Base-by-base conservation (phyloP, 176 grass and related monocot species). In the Lolium multiflorum region DNA sequence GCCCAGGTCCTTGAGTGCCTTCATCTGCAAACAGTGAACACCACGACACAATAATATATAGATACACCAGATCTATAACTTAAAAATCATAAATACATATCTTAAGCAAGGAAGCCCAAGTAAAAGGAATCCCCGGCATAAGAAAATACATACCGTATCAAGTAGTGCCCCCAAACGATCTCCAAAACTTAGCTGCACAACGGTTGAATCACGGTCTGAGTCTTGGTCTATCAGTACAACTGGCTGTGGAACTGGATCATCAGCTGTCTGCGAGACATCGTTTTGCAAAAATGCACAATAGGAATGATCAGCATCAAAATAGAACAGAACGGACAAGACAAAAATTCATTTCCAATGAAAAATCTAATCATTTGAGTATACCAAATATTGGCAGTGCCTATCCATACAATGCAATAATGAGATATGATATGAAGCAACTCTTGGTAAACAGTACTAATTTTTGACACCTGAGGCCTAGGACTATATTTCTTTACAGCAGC, bases 111-210 rank as follows among this genome's bases (percentile, higher is more conserved):
- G 46, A 24, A 87, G 22, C 62, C 37, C 60, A 82, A 78, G 67
- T 3, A 55, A n/a, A 73, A 85, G n/a, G 74, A 37, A 75, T 56
- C 2, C 18, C 1, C 2, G 16, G 20, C 25, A 44, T 14, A 72
- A 37, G 22, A 65, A 65, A 90, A 85, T 58, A 4, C 77, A 87
- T 84, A 98, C 96, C 82, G 95, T 95, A 50, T 98, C 95, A 89
- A 98, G 89, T 65, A 98, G 63, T 79, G 95, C 91, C 17, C 95
- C 95, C 78, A 98, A 85, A 77, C 95, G 89, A 44, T 98, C 93
- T 20, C 95, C 95, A 89, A 98, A 98, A 90, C 95, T 98, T 68
- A 98, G 81, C 58, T 95, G 91, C 38, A 98, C 95, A 49, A 98
- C 92, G 79, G 95, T 98, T 58, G 95, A 88, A 89, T 95, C 89